These are phyloP conservation scores for Thalassiosira livingstoniorum DNA, from an alignment of 352 stramenopile species.

Conservation along the genomic window DNA sequence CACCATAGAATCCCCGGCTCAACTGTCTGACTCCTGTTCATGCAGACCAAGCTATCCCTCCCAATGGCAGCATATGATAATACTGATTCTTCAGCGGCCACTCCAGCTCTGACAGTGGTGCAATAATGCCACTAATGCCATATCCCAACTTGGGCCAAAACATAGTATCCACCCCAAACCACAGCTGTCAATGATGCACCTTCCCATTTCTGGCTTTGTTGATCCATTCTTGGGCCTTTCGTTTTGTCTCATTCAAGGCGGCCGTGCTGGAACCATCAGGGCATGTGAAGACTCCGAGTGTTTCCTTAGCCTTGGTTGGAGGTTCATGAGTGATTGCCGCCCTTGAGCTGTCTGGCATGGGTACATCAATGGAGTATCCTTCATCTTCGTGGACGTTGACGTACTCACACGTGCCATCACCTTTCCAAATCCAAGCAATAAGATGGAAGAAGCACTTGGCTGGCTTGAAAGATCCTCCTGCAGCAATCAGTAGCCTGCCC, in stretches of 20 bases:
- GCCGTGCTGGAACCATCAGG: conserved; percentile 1
- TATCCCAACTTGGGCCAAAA: conserved; percentile 16
- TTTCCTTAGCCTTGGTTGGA: conserved; percentile 8
- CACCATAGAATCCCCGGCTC: conserved; percentile 12
- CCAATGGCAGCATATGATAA: conserved; percentile 10
- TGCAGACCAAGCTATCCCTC: background rate
- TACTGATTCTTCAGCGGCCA: conserved; percentile 17
- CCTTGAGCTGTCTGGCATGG: background rate
- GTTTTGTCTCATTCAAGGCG: conserved; percentile 11
- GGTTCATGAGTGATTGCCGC: conserved; percentile 9
- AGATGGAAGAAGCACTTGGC: conserved; percentile 15
- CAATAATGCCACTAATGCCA: conserved; percentile 14
- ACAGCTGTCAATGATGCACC: conserved; percentile 12
- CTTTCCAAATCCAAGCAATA: conserved; percentile 7
- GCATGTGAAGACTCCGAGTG: conserved; percentile 24
- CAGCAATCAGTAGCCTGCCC: background rate
- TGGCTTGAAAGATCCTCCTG: background rate
- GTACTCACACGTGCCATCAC: conserved; percentile 14
- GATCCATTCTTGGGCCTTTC: conserved; percentile 28
- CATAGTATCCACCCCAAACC: conserved; percentile 24
- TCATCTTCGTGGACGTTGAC: background rate
- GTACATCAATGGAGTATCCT: conserved; percentile 7
- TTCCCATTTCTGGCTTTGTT: conserved; percentile 17
- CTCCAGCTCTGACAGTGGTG: background rate
- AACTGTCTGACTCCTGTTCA: conserved; percentile 5